Evolutionary conservation across 176 grass and related monocot genomes (phyloP).

Genomic region (Bolboschoenus planiculmis): DNA sequence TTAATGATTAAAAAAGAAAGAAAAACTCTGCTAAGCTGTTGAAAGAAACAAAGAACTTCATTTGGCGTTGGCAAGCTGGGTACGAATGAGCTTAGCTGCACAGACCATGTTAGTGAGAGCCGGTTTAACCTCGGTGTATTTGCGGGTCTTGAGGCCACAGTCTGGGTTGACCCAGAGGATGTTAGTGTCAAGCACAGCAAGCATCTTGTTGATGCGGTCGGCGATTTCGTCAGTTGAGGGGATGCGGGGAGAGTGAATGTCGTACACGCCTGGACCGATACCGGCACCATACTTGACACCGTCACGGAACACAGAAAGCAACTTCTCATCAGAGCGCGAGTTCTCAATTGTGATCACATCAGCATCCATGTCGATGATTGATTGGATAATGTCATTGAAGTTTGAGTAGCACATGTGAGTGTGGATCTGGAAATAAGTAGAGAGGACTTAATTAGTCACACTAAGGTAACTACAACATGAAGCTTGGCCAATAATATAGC

Average conservation of each 20-base stretch:
- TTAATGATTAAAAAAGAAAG: neutral
- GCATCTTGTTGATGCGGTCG: constrained; percentile 85
- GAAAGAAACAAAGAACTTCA: constrained; percentile 16
- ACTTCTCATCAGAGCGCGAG: constrained; percentile 79
- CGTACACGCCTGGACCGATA: constrained; percentile 81
- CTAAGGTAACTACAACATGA: neutral
- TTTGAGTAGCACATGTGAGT: constrained; percentile 99
- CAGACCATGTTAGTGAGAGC: constrained; percentile 83
- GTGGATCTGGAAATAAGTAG: constrained; percentile 53
- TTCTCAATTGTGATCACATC: constrained; percentile 99
- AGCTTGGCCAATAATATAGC: neutral
- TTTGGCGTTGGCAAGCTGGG: constrained; percentile 52
- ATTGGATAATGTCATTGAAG: constrained; percentile 97
- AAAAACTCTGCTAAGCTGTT: neutral
- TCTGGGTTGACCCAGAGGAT: constrained; percentile 94
- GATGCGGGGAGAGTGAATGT: constrained; percentile 94
- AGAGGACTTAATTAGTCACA: neutral
- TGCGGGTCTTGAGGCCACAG: constrained; percentile 93
- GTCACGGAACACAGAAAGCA: constrained; percentile 80
- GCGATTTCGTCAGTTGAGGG: constrained; percentile 71
- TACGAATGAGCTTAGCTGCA: constrained; percentile 64
- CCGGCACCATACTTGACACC: constrained; percentile 71
- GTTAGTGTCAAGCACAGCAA: constrained; percentile 85
- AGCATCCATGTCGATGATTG: constrained; percentile 87
- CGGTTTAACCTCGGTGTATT: constrained; percentile 70